Evolutionary conservation across 305 asterid genomes (phyloP).

Genomic region (Petunia hybrid): DNA sequence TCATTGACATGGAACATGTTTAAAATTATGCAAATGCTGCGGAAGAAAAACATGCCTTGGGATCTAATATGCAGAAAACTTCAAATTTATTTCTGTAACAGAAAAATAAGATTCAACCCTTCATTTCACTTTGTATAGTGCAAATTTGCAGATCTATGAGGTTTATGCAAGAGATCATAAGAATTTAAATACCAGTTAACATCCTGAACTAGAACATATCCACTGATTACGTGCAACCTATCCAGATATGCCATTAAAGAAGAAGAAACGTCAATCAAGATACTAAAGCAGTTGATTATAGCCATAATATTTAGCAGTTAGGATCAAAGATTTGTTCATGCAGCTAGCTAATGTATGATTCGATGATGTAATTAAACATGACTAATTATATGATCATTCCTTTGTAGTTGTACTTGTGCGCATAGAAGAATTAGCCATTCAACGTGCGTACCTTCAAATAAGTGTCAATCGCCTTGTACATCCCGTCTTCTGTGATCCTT

Average conservation of each 20-base stretch:
- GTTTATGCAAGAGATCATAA: conserved; percentile 10
- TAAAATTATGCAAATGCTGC: background rate
- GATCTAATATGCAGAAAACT: background rate
- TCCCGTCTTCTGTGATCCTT: conserved; percentile 78
- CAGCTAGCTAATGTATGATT: background rate
- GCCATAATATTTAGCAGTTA: background rate
- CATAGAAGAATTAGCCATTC: background rate
- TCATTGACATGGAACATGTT: background rate
- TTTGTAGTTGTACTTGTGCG: background rate
- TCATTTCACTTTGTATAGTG: background rate
- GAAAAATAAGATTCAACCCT: background rate
- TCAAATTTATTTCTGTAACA: background rate
- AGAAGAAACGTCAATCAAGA: background rate
- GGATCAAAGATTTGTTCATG: background rate
- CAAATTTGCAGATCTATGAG: background rate
- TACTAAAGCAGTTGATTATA: background rate
- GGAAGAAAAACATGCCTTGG: background rate
- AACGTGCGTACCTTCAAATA: conserved; percentile 71
- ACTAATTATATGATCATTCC: background rate
- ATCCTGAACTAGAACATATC: background rate
- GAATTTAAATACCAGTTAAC: background rate
- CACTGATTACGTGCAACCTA: background rate
- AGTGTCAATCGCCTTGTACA: conserved; percentile 88
- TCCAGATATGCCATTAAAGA: background rate
- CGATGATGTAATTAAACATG: too few relatives aligned